Base-by-base conservation (phyloP, 805 yeast species). In the Hanseniaspora opuntiae region DNA sequence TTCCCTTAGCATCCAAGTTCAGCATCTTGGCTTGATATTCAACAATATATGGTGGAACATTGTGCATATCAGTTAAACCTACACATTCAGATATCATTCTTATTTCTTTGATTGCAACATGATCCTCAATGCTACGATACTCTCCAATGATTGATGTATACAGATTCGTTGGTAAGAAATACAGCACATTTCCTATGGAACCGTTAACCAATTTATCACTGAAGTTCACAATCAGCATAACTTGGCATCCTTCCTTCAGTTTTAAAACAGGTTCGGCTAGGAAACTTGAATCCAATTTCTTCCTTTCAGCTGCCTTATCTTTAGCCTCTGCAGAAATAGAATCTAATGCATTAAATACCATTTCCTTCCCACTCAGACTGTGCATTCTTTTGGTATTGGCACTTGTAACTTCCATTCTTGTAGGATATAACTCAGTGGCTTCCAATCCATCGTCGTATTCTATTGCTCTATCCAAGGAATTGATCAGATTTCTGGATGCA, bases 381-480 rank as follows among this genome's bases (percentile, higher is more conserved):
- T 62, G 60, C 59, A 85, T 68, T 56, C 82, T 73, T 55, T 66
- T 64, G 20, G 63, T 61, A 63, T 93, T 93, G 0, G 97, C 86
- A 8, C 66, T 57, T 42, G 84, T 88, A 6, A 93, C 99, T 63
- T 93, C 96, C 25, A 71, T 67, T 59, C 97, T 75, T 0, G 96
- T 86, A 0, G 97, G 86, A 60, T 78, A 93, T 45, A 93, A 68
- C 64, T 88, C 96, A 0, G 98, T 87, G 2, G 99, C 96, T 45
- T 74, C 78, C 10, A 93, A 79, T 0, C 90, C 95, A 62, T 85
- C 95, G 0, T 74, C 73, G 57, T 82, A 78, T 0, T 57, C 51
- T 1, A 84, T 75, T 0, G 71, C 69, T 57, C 95, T 72, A n/a
- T 74, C 68, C n/a, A 89, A 70, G 7, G 65, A 61, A 38, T 64